These are phyloP conservation scores for Rhazya stricta DNA, from an alignment of 257 asterid genomes.

Conservation along the genomic window DNA sequence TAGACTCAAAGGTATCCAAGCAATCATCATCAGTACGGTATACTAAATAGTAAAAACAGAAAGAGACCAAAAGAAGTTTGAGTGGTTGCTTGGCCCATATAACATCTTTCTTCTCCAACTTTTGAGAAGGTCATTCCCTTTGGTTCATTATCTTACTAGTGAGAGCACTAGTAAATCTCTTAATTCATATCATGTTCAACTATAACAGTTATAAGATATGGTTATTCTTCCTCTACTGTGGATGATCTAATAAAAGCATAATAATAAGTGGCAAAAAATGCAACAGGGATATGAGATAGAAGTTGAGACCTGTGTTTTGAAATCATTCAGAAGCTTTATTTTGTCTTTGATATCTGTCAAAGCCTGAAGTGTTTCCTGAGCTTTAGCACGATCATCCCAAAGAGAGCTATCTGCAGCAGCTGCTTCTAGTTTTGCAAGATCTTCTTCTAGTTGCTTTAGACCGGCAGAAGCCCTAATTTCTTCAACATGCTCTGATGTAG, in stretches of 20 bases:
- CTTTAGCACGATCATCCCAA: slow-evolving; percentile 90
- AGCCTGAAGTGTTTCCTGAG: slow-evolving; percentile 90
- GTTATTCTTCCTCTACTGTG: background rate
- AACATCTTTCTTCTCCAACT: background rate
- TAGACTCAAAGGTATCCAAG: background rate
- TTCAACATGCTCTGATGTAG: slow-evolving; percentile 56
- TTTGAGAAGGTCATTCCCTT: background rate
- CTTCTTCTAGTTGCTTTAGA: slow-evolving; percentile 64
- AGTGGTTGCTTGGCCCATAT: background rate
- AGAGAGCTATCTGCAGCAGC: slow-evolving; percentile 79
- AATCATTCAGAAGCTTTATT: slow-evolving; percentile 76
- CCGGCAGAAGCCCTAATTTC: slow-evolving; percentile 80
- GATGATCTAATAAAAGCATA: background rate
- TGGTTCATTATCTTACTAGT: background rate
- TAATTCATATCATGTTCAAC: background rate
- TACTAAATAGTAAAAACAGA: background rate
- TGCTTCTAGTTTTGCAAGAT: slow-evolving; percentile 59
- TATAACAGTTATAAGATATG: background rate
- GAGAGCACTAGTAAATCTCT: background rate
- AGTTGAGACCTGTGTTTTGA: slow-evolving; percentile 66
- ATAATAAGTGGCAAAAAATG: background rate
- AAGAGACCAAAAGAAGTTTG: background rate
- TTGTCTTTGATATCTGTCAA: slow-evolving; percentile 84
- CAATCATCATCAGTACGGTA: background rate
- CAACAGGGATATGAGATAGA: slow-evolving; percentile 13